Conservation (phyloP, 176 grass and related monocot genomes). For the Alloteropsis semialata region DNA sequence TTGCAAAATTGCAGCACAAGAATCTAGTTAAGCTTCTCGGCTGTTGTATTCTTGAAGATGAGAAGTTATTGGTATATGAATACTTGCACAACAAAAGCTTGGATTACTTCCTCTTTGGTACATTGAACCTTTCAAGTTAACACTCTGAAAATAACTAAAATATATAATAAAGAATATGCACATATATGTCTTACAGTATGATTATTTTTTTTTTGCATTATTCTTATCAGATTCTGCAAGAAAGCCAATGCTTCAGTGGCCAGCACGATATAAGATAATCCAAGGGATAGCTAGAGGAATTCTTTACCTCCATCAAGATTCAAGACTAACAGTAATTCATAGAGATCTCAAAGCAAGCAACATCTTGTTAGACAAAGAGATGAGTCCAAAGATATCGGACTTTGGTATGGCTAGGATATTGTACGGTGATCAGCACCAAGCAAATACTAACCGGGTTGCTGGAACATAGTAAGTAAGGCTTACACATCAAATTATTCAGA, state of each 20-base stretch:
- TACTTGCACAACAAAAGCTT: constrained; percentile 57
- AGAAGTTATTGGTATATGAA: constrained; percentile 60
- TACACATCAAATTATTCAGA: not conserved
- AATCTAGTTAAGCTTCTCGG: constrained; percentile 53
- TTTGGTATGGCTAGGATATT: constrained; percentile 59
- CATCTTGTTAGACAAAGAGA: constrained; percentile 35
- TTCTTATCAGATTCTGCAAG: constrained; percentile 21
- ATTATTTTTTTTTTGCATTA: not conserved
- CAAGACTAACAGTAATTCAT: constrained; percentile 39
- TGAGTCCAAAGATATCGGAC: constrained; percentile 60
- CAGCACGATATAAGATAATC: constrained; percentile 41
- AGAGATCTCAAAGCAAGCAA: constrained; percentile 55
- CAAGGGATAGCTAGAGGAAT: constrained; percentile 54
- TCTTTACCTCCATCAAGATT: constrained; percentile 58
- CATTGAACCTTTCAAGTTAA: not conserved
- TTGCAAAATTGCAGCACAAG: constrained; percentile 61
- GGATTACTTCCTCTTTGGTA: constrained; percentile 40
- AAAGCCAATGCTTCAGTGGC: constrained; percentile 36
- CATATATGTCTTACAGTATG: too few relatives aligned
- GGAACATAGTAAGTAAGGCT: constrained; percentile 48
- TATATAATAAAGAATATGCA: too few relatives aligned
- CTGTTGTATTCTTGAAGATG: constrained; percentile 45
- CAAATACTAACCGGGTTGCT: constrained; percentile 34
- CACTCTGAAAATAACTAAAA: too few relatives aligned
- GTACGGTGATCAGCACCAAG: constrained; percentile 20